Conservation (phyloP, 139 green algal genomes). For the Volvox africanus region DNA sequence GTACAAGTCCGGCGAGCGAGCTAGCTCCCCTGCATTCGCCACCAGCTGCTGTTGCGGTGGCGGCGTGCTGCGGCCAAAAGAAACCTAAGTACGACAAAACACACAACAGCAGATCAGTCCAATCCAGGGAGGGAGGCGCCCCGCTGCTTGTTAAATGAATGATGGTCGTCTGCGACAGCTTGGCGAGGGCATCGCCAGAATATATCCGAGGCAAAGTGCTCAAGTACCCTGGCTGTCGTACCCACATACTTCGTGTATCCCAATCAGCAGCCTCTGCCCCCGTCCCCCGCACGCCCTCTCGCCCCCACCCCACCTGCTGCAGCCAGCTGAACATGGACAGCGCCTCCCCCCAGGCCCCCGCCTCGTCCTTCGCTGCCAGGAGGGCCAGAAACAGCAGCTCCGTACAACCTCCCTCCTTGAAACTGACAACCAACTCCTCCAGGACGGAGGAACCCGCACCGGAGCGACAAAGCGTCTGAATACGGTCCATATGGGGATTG, state of each 20-base stretch:
- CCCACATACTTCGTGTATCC: too few relatives aligned
- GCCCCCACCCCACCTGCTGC: not conserved
- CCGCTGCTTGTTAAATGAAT: too few relatives aligned
- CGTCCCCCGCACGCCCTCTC: not conserved
- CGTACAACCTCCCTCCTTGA: slow-evolving; percentile 40
- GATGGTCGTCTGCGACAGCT: too few relatives aligned
- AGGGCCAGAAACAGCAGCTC: slow-evolving; percentile 56
- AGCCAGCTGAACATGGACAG: slow-evolving; percentile 45
- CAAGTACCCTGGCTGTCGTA: too few relatives aligned
- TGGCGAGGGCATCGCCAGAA: too few relatives aligned
- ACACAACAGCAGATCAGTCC: too few relatives aligned
- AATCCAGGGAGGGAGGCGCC: too few relatives aligned
- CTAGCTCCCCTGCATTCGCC: not conserved
- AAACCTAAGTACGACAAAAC: too few relatives aligned
- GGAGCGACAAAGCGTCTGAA: slow-evolving; percentile 2
- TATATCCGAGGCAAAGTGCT: too few relatives aligned
- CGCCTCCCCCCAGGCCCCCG: slow-evolving; percentile 43
- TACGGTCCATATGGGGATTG: too few relatives aligned
- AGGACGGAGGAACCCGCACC: slow-evolving; percentile 3
- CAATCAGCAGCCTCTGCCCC: too few relatives aligned
- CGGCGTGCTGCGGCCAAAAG: too few relatives aligned
- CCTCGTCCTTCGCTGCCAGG: slow-evolving; percentile 48
- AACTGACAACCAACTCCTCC: slow-evolving; percentile 19
- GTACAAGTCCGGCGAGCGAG: slow-evolving; percentile 25
- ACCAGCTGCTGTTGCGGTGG: not conserved